Conservation (phyloP, 208 protist genomes). For the Leishmania tarentolae region DNA sequence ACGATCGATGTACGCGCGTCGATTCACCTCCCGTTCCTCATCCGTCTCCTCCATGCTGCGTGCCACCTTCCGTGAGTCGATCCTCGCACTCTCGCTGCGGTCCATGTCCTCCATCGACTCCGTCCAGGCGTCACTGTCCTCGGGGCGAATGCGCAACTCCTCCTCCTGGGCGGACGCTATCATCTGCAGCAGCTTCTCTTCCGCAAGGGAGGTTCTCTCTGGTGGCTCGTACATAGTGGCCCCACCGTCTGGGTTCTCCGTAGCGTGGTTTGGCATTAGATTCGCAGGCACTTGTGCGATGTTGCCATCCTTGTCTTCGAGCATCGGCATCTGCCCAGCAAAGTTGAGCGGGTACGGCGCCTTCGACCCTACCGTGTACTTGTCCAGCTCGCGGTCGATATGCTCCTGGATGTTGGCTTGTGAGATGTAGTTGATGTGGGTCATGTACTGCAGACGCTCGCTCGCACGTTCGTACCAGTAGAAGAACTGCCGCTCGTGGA, state of each 20-base stretch:
- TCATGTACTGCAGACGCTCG: conserved; percentile 92
- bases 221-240: conserved; percentile 72
- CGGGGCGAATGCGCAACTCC: conserved; percentile 49
- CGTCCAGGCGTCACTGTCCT: conserved; percentile 57
- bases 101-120: conserved; percentile 78
- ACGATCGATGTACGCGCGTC: conserved; percentile 87
- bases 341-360: conserved; percentile 89
- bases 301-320: conserved; percentile 86
- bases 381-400: conserved; percentile 89
- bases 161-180: conserved; percentile 85
- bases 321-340: conserved; percentile 88
- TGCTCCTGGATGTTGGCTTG: conserved; percentile 76
- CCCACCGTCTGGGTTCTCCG: conserved; percentile 68
- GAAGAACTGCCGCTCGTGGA: conserved; percentile 92
- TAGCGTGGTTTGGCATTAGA: conserved; percentile 76
- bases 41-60: conserved; percentile 89
- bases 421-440: conserved; percentile 81
- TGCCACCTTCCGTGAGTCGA: conserved; percentile 63
- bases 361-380: conserved; percentile 80
- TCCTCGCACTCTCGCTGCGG: conserved; percentile 61
- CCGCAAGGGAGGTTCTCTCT: conserved; percentile 47
- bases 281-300: conserved; percentile 69
- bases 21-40: conserved; percentile 75
- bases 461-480: conserved; percentile 93
- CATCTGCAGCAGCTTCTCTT: conserved; percentile 83